Evolutionary conservation across 2,329 filamentous ascomycete genomes (phyloP), one percentile per base, ranked within the genome.

Genomic region (Fusarium sp.): DNA sequence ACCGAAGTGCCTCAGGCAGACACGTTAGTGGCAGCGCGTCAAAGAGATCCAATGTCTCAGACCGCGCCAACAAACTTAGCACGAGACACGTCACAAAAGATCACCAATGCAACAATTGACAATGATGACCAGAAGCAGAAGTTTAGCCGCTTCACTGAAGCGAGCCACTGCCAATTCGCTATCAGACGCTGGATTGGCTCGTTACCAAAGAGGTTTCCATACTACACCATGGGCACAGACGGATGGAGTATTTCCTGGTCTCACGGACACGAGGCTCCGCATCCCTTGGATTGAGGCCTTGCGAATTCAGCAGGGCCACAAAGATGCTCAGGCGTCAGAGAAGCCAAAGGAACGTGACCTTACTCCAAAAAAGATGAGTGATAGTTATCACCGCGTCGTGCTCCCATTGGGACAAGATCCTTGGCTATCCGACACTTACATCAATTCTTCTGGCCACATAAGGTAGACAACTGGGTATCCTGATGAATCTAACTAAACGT

Each of bases 381-480:
- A 80, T n/a, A 80, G 79, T 54, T 80, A 80, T 45, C 79, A 80
- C 57, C 75, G 79, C 20, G 77, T 80, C 10, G 76, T 84, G 16
- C 84, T 95, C 31, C 92, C 92, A 8, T 85, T 95, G 11, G 92
- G 90, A 7, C 91, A 90, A 78, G 93, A 95, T 79, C 92, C 92
- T 61, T 95, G 92, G 92, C 85, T 95, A 14, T 87, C 93, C 13
- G 93, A 95, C 80, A 93, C 91, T 0, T 95, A 95, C 79, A 89
- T 94, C 78, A 95, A 95, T 82, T 89, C 92, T 1, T 91, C 90
- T 0, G 93, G 93, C 0, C 92, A 94, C 76, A 93, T 95, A 75
- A 87, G 92, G 79, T 73, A 78, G 9, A 6, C 31, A 45, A 22
- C 9, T 29, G 2, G 5, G 6, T 13, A 24, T 8, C 18, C 20